Evolutionary conservation across 1,284 basidiomycete genomes (phyloP).

Genomic region (Lignosus rhinocerotis): DNA sequence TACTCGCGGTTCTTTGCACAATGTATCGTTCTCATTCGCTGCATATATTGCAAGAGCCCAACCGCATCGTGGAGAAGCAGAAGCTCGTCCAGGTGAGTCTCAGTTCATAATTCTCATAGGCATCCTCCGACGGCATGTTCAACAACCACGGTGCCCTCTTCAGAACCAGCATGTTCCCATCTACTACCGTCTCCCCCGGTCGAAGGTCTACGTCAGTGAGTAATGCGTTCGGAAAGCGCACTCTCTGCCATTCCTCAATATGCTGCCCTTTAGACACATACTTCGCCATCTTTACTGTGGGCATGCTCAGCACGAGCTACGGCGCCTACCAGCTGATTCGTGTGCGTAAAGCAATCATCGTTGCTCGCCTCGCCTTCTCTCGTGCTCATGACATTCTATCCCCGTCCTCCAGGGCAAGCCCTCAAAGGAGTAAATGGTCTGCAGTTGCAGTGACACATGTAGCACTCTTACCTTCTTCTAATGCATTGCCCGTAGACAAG

Average conservation of each 20-base stretch:
- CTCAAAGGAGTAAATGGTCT: constrained; percentile 23
- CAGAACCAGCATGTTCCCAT: constrained; percentile 43
- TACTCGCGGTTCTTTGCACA: constrained; percentile 1
- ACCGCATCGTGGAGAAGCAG: constrained; percentile 65
- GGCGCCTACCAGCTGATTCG: constrained; percentile 51
- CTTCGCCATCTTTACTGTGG: constrained; percentile 52
- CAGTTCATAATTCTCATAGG: neutral
- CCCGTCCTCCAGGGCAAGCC: constrained; percentile 30
- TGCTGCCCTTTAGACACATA: constrained; percentile 46
- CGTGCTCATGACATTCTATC: neutral
- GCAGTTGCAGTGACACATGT: constrained; percentile 17
- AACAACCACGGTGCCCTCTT: neutral
- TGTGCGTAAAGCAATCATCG: constrained; percentile 41
- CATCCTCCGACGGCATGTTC: neutral
- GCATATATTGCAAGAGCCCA: constrained; percentile 51
- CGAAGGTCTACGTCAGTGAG: constrained; percentile 50
- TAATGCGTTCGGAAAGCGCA: constrained; percentile 2
- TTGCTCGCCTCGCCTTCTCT: neutral
- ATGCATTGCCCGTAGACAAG: constrained; percentile 4
- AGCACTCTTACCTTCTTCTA: constrained; percentile 9
- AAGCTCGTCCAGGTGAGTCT: constrained; percentile 59
- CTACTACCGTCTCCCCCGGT: constrained; percentile 48
- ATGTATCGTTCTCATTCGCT: neutral
- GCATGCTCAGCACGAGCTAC: constrained; percentile 51
- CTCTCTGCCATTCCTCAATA: constrained; percentile 1